Base-by-base conservation (phyloP, 1,284 basidiomycete genomes). In the Neotropicomus parvogracilis region DNA sequence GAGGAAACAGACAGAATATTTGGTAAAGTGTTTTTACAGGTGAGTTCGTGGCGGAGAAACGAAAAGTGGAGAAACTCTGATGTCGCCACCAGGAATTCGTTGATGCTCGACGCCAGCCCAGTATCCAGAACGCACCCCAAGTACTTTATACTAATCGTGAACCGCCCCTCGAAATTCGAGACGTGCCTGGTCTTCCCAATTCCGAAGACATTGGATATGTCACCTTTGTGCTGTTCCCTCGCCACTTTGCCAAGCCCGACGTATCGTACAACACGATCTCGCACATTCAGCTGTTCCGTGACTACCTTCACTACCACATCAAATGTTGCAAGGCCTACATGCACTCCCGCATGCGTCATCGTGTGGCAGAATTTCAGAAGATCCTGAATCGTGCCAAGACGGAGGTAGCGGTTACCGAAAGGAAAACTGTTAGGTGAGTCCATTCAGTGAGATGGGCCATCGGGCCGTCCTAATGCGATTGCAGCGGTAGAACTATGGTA, bases 261-360 rank as follows among this genome's bases (percentile, higher is more conserved):
- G 76, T 83, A 31, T 86, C 89, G 7, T 76, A 81, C n/a, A 75
- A 78, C 27, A 95, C 94, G 13, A 98, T 98, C 65, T 95, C 93
- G 31, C 91, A 93, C 62, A 91, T 99, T 63, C 93, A 98, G 68
- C 78, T 97, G 33, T 99, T 99, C 86, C 80, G 97, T 44, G 94
- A 98, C 70, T 98, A 98, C 67, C 77, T 99, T 32, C 97, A 99
- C 72, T 99, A 99, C 71, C 97, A 99, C 71, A 97, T 99, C 81
- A 99, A 95, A 67, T 98, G 95, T 70, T 95, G 89, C 46, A 99
- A 99, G 70, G 97, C 95, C 1, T 99, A 99, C 74, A 95, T 99
- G 91, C 97, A 99, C 71, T 95, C 92, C 20, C 79, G 97, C 43
- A 97, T 99, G 95, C 80, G 97, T 53, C 80, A 88, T 65, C 84